Evolutionary conservation across 148 eudicot species (phyloP), one percentile per base, ranked within the genome.

Genomic region (Limonium bicolor): DNA sequence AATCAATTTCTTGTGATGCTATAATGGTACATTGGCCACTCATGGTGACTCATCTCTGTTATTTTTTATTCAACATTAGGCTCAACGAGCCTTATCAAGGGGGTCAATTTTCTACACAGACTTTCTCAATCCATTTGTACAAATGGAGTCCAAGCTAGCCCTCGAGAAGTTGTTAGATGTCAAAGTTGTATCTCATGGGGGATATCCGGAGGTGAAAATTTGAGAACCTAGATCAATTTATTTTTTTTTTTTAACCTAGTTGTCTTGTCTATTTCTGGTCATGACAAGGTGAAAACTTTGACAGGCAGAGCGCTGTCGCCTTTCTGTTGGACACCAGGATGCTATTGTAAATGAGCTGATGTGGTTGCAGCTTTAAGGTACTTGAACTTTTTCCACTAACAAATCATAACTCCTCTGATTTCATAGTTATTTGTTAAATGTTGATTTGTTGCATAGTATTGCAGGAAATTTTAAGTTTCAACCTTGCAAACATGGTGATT

Each of bases 261-360:
- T 27, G 27, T 21, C 43, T 20, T 40, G 24, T 19, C 7, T 38
- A 24, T 21, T 4, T 51, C 37, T 19, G 10, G 20, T 20, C 46
- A 22, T 35, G 22, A 11, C 31, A 20, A 51, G 37, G 17, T 23
- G 9, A 36, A 39, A 41, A 48, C n/a, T 36, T n/a, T 26, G 60
- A 31, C 48, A 88, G 95, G 97, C 97, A 33, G 97, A 88, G 61
- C 81, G 87, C 6, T 84, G 93, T 53, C 70, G 94, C 36, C 90
- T 88, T 66, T 80, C 94, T 46, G 84, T 88, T 64, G 95, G 87
- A 38, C 95, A 84, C 58, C 71, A 77, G 21, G 77, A 80, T 26
- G 62, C 45, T 59, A 67, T 74, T 36, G 66, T 66, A 36, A 57
- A 53, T 33, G 77, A 69, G 82, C 84, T 32, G 70, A 80, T 51